phyloP scores from a whole-genome alignment of 2,329 filamentous ascomycete genomes.

The Botryotinia convoluta region DNA sequence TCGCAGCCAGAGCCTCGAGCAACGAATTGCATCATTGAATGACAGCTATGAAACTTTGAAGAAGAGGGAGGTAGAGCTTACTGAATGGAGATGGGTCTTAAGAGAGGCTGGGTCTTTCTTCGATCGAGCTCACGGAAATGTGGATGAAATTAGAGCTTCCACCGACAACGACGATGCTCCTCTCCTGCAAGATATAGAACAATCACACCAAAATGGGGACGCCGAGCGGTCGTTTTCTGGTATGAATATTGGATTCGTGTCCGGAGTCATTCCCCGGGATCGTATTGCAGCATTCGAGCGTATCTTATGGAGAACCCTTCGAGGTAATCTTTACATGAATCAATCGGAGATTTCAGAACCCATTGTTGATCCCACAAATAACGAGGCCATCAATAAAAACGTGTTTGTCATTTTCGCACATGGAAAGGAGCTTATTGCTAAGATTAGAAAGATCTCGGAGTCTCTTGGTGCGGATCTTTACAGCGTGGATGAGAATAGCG shows the following conservation, averaged over 20 bases:
- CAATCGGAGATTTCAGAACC: conserved; percentile 96
- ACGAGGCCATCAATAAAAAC: conserved; percentile 92
- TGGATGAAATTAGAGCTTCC: conserved; percentile 92
- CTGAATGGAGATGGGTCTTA: conserved; percentile 97
- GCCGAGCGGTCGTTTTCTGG: conserved; percentile 87
- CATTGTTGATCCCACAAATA: conserved; percentile 86
- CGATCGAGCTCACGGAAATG: conserved; percentile 91
- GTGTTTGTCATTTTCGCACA: conserved; percentile 99
- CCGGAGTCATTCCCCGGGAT: conserved; percentile 90
- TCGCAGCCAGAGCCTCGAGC: conserved; percentile 87
- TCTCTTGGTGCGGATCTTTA: conserved; percentile 95
- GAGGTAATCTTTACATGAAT: conserved; percentile 99
- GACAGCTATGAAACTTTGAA: conserved; percentile 98
- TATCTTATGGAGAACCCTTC: conserved; percentile 94
- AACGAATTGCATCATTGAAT: conserved; percentile 85
- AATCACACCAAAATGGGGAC: conserved; percentile 61
- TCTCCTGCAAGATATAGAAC: conserved; percentile 87
- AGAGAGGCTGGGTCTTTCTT: conserved; percentile 97
- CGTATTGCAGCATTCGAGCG: conserved; percentile 94
- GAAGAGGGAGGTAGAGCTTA: conserved; percentile 94
- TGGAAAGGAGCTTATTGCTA: conserved; percentile 95
- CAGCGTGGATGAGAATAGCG: conserved; percentile 95
- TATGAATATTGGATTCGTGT: conserved; percentile 98
- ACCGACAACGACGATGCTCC: conserved; percentile 85
- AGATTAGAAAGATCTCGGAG: conserved; percentile 98